Evolutionary conservation across 1,284 basidiomycete genomes (phyloP), one percentile per base, ranked within the genome.

Genomic region (Ceratorhiza oryzae-sativae): DNA sequence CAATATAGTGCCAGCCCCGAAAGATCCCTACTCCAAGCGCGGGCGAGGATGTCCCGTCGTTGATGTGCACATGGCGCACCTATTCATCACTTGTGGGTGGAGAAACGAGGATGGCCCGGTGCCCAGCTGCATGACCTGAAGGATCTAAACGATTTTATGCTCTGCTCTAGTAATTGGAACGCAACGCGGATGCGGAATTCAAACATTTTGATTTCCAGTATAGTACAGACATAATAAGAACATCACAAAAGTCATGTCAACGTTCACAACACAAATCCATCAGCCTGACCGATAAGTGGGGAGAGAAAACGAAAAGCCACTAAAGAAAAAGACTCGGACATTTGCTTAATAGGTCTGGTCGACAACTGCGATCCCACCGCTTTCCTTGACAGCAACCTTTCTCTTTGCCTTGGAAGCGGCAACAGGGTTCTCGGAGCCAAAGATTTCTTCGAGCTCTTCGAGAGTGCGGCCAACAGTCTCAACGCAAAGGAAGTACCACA

Each of bases 381-480:
- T 56, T 18, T 74, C 61, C 18, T 70, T 56, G 56, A 76, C 60
- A 25, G 74, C 71, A 49, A 76, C 71, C 49, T 76, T 77, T 59
- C 76, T 74, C 49, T 74, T 74, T 45, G 76, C 65, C 71, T 77
- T 79, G 27, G 79, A 80, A 1, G 79, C 79, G 53, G 77, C 77
- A 73, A 80, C 79, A 1, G 80, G 80, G 75, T 79, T 77, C 34
- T 75, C 73, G 51, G 79, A 76, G 27, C 75, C 73, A 77, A 81
- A 82, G 62, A 81, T 78, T 73, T 78, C 79, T 27, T 80, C 79
- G 55, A 81, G 75, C 71, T 80, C 77, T 71, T 81, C 79, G n/a
- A 80, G 72, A 0, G 78, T 79, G 23, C 75, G 71, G 9, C 79
- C 79, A 42, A 78, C 76, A 2, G 79, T 79, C 74, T 81, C 80